Percentiles rank a stretch among this genome's conserved stretches.
phyloP scores from a whole-genome alignment of 176 grass and related monocot species.

The Avena insularis region DNA sequence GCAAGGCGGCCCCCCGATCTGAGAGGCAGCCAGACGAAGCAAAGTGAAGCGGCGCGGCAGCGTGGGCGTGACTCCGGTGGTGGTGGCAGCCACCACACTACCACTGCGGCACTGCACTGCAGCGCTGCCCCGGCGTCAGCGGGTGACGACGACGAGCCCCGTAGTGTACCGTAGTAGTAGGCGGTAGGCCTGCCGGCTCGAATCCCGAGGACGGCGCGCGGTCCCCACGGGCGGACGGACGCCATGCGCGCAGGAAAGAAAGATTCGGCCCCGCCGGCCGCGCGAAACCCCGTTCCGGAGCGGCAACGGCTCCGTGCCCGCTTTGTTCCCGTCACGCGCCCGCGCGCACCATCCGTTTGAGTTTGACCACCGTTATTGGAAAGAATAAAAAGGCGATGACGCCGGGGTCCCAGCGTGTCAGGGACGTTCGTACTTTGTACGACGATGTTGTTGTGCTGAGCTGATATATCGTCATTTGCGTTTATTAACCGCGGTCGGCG shows the following conservation, averaged over 20 bases:
- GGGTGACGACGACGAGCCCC: neutral
- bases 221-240: neutral
- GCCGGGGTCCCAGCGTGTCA: no score
- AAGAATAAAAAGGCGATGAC: no score
- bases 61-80: neutral
- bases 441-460: no score
- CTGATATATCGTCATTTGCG: no score
- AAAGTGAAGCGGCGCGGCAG: neutral
- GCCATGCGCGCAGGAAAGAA: neutral
- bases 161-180: no score
- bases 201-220: slow-evolving; percentile 32
- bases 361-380: no score
- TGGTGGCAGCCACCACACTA: neutral
- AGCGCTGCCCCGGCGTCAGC: neutral
- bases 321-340: no score
- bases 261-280: neutral
- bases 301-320: neutral
- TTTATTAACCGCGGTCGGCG: no score
- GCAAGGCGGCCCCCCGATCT: neutral
- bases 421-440: no score
- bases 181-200: slow-evolving; percentile 3
- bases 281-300: neutral
- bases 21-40: no score
- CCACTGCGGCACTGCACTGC: neutral
- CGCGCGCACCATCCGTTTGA: no score